Conservation (phyloP, 2,329 filamentous ascomycete genomes). For the Biscogniauxia mediterranea region DNA sequence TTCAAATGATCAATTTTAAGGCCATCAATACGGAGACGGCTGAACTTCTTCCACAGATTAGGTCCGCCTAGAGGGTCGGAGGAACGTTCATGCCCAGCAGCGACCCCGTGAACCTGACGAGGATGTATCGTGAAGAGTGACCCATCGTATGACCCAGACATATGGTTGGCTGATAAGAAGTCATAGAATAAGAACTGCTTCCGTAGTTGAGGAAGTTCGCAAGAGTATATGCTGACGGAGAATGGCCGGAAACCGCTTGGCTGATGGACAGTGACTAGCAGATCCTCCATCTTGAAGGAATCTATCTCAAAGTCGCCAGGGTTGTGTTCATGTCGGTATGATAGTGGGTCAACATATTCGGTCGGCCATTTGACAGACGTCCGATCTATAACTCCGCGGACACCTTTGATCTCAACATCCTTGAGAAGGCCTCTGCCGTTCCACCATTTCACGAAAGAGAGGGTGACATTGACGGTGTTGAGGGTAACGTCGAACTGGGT, state of each 20-base stretch:
- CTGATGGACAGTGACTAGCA: conserved; percentile 89
- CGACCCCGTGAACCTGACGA: conserved; percentile 79
- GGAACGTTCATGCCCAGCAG: conserved; percentile 58
- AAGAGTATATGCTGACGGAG: conserved; percentile 91
- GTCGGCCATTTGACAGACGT: conserved; percentile 74
- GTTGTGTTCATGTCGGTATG: conserved; percentile 82
- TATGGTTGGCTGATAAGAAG: conserved; percentile 90
- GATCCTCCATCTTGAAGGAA: conserved; percentile 91
- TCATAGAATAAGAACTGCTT: conserved; percentile 99
- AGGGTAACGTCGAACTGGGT: conserved; percentile 96
- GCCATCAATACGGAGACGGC: conserved; percentile 85
- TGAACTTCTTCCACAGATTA: conserved; percentile 92
- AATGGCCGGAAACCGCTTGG: conserved; percentile 91
- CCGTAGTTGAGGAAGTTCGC: conserved; percentile 85
- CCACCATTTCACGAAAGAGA: conserved; percentile 99
- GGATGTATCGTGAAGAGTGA: conserved; percentile 97
- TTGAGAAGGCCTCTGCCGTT: conserved; percentile 89
- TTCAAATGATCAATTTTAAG: conserved; percentile 96
- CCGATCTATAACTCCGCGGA: conserved; percentile 87
- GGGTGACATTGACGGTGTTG: conserved; percentile 89
- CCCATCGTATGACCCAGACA: conserved; percentile 93
- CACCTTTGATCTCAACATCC: conserved; percentile 91
- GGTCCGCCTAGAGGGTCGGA: conserved; percentile 61
- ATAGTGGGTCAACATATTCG: conserved; percentile 74
- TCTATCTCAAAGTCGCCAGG: conserved; percentile 97